phyloP scores from a whole-genome alignment of 2,329 filamentous ascomycete genomes.

The Fusarium mundagurra region DNA sequence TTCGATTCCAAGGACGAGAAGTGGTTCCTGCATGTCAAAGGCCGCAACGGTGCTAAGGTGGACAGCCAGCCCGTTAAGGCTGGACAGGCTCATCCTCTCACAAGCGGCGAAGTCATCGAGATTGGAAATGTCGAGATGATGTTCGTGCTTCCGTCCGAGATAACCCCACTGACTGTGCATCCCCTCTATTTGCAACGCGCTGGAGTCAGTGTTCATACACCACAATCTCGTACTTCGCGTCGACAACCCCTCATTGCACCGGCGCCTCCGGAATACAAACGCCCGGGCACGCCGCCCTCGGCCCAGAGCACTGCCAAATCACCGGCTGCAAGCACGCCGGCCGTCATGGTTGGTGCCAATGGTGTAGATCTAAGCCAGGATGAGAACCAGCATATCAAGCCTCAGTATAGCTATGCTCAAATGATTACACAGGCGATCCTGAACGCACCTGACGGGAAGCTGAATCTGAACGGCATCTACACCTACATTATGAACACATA shows the following conservation, averaged over 20 bases:
- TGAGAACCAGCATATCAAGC: slow-evolving; percentile 89
- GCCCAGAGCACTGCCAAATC: slow-evolving; percentile 48
- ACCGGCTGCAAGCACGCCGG: slow-evolving; percentile 49
- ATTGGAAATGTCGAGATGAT: slow-evolving; percentile 97
- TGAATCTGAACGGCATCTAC: slow-evolving; percentile 93
- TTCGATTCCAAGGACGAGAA: slow-evolving; percentile 74
- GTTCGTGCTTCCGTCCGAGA: slow-evolving; percentile 88
- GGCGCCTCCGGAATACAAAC: slow-evolving; percentile 68
- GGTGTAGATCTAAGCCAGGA: slow-evolving; percentile 84
- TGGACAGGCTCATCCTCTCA: slow-evolving; percentile 72
- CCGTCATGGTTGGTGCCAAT: slow-evolving; percentile 53
- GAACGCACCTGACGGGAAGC: slow-evolving; percentile 84
- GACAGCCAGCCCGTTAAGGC: slow-evolving; percentile 78
- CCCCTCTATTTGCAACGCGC: slow-evolving; percentile 76
- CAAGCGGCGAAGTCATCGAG: slow-evolving; percentile 90
- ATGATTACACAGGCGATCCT: slow-evolving; percentile 97
- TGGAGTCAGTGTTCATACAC: slow-evolving; percentile 55
- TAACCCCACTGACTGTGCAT: slow-evolving; percentile 73
- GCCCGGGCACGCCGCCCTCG: slow-evolving; percentile 69
- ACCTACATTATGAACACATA: slow-evolving; percentile 91
- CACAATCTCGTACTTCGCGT: slow-evolving; percentile 43
- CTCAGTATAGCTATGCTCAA: slow-evolving; percentile 94
- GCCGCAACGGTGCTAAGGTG: slow-evolving; percentile 89
- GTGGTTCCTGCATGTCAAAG: slow-evolving; percentile 89
- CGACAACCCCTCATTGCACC: slow-evolving; percentile 64